Evolutionary conservation across 108 stramenopile genomes (phyloP), one percentile per base, ranked within the genome.

Genomic region (Cyclotella kingstonii): DNA sequence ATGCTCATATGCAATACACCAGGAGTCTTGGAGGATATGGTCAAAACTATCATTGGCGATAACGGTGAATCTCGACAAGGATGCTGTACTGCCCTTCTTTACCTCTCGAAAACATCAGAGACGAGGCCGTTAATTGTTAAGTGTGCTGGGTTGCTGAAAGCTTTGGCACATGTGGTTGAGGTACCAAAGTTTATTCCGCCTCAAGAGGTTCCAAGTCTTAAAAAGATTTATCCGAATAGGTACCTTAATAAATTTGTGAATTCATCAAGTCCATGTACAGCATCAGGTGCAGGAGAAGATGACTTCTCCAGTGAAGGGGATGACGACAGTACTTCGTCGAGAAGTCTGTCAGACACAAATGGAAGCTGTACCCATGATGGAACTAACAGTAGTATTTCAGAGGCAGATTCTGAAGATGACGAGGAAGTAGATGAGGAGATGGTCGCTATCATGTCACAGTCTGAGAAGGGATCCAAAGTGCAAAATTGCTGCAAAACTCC

Each of bases 1-100:
- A 70, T 90, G 53, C 57, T 80, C 8, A 73, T 90, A 4, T 83
- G 84, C 46, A 84, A 85, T 56, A 73, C 81, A 35, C 84, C 85
- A 0, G 60, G 78, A 4, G 56, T 90, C 36, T 73, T 90, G 11
- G 63, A 84, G 8, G 51, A 80, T 9, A 44, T 86, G 14, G 60
- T 73, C 17, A 54, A 70, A 8, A 66, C 71, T 6, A 86, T 88
- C 41, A 43, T 63, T 3, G 51, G 71, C 12, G 85, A 83, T 65
- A 77, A 81, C 12, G 80, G 76, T 0, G 66, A 77, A 40, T 49
- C 74, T 27, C 67, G 90, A 30, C 71, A 79, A 47, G 84, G 85
- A 22, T 81, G 79, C 36, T 85, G 84, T 56, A 74, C 77, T 4
- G 70, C 82, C 30, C 28, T 91, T 22, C 70, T 84, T 9, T 82